Base-by-base conservation (phyloP, 2,329 filamentous ascomycete species). In the Tolypocladium ovalisporum region DNA sequence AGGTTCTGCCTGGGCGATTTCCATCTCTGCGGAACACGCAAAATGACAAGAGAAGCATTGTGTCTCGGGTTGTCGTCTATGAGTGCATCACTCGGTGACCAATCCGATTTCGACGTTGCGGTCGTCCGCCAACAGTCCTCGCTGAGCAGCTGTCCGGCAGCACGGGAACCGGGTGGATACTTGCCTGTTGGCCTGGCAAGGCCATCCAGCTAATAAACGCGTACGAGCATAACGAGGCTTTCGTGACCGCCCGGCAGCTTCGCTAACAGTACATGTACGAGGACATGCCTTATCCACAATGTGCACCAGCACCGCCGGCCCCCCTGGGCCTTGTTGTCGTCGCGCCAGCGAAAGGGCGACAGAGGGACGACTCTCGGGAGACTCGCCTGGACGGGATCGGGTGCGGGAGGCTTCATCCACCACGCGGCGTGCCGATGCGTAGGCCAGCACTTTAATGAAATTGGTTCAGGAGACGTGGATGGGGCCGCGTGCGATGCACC, bases 391-490 rank as follows among this genome's bases (percentile, higher is more conserved):
- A 42, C 52, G 52, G 52, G 52, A 54, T 54, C 52, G 52, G 52
- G 36, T 40, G 36, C 52, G 52, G 52, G 52, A 54, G 52, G 52
- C 52, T 54, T 54, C 52, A 54, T 39, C 22, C 54, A 27, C 54
- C 36, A 52, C 57, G 55, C 53, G 51, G 39, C 44, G 52, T 52
- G 35, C 55, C 39, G 22, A 32, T 39, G 52, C 15, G 39, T 32
- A 10, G 27, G n/a, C 42, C 47, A 29, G 58, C 37, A 56, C 52
- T 55, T 51, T n/a, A 54, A 54, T 54, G 34, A 55, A 58, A 57
- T 55, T 60, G 34, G 54, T 24, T 56, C 55, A 56, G 47, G 56
- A 47, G 35, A 44, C 54, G 37, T 32, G 47, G 34, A 56, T 52
- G 51, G 44, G 54, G 47, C 40, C 34, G 53, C n/a, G 40, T 24